Percentiles rank a stretch among this genome's conserved stretches.
Evolutionary conservation across 495 filamentous ascomycete species (phyloP).

Genomic region (Schizothecium vesticola): DNA sequence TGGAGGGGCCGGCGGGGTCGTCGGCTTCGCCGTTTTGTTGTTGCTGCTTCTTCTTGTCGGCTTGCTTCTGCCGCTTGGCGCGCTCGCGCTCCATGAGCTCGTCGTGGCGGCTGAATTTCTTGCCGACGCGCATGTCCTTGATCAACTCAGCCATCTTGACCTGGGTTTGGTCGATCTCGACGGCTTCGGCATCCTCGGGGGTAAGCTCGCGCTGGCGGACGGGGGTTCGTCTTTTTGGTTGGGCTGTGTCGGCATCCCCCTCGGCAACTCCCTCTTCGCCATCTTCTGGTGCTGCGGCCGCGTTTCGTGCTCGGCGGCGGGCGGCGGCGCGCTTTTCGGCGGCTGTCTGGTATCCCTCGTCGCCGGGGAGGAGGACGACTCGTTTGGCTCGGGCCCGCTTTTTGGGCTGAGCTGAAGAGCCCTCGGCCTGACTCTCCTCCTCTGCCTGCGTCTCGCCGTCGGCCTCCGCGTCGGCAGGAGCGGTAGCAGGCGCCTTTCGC

Average conservation of each 20-base stretch:
- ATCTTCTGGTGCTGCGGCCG: conserved; percentile 6
- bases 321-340: conserved; percentile 7
- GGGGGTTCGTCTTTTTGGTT: not conserved
- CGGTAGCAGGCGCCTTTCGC: conserved; percentile 7
- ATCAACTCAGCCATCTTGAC: conserved; percentile 82
- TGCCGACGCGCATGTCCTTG: conserved; percentile 69
- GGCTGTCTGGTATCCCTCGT: conserved; percentile 12
- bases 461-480: not conserved
- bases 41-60: conserved; percentile 23
- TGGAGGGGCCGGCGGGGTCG: not conserved
- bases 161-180: conserved; percentile 60
- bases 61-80: conserved; percentile 36
- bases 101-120: conserved; percentile 66
- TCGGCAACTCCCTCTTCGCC: conserved; percentile 16
- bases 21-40: not conserved
- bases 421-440: not conserved
- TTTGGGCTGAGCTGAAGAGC: conserved; percentile 3
- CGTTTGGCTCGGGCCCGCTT: conserved; percentile 10
- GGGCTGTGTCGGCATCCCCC: not conserved
- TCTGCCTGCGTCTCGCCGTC: not conserved
- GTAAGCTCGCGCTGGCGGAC: conserved; percentile 45
- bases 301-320: conserved; percentile 17
- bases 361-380: conserved; percentile 9
- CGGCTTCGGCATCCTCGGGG: conserved; percentile 70
- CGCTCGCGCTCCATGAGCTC: conserved; percentile 47